Conservation (phyloP, 495 filamentous ascomycete genomes). For the Lichina pygmaea region DNA sequence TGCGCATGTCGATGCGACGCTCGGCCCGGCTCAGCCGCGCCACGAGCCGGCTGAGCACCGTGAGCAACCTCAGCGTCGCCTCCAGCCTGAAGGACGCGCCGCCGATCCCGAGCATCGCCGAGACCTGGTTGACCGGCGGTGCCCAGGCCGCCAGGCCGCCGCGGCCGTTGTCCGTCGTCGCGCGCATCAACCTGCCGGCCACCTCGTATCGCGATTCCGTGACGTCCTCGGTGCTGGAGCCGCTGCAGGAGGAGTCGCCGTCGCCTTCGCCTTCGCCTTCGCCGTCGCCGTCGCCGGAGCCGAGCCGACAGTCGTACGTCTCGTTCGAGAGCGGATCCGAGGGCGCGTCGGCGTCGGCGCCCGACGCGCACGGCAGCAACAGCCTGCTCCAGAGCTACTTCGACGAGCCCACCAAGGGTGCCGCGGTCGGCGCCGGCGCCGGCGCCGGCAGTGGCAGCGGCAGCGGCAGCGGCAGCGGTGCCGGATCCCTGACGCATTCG, state of each 20-base stretch:
- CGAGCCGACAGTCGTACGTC: constrained; percentile 85
- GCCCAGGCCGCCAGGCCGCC: constrained; percentile 19
- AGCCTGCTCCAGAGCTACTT: constrained; percentile 48
- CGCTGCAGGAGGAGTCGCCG: constrained; percentile 75
- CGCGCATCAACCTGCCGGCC: constrained; percentile 26
- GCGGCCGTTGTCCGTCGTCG: constrained; percentile 35
- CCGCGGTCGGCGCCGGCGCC: constrained; percentile 21
- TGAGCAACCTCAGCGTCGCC: constrained; percentile 77
- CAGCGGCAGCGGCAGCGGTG: constrained; percentile 22
- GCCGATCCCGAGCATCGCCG: constrained; percentile 87
- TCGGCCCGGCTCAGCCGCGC: constrained; percentile 76
- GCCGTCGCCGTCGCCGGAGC: constrained; percentile 80
- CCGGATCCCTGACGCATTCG: constrained; percentile 40
- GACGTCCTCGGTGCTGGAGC: constrained; percentile 64
- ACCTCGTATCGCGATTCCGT: constrained; percentile 57
- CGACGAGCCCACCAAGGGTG: constrained; percentile 46
- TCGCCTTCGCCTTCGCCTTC: constrained; percentile 68
- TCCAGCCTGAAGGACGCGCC: constrained; percentile 72
- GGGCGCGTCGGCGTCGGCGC: constrained; percentile 34
- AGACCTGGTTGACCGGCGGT: constrained; percentile 55
- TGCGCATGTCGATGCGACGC: constrained; percentile 68
- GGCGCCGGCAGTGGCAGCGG: constrained; percentile 34
- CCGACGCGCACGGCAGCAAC: constrained; percentile 25
- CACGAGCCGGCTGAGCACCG: constrained; percentile 73
- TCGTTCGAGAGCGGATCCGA: constrained; percentile 76